A percentile compares a stretch with the other conserved stretches of the same genome.
These are phyloP conservation scores for Xylaria multiplex DNA, from an alignment of 2,329 filamentous ascomycete species.

Conservation along the genomic window DNA sequence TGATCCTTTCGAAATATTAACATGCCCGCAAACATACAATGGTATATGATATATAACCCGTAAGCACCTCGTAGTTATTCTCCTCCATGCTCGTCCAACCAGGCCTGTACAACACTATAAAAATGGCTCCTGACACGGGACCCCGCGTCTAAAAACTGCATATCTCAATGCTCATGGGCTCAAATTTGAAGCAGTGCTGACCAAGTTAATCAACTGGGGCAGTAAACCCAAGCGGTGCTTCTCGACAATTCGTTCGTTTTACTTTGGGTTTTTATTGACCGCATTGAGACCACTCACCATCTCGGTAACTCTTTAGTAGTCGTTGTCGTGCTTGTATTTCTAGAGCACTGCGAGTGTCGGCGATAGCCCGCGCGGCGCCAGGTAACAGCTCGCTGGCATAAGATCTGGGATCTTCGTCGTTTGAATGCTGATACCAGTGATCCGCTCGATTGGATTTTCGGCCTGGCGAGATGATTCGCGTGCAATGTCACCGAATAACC, in stretches of 20 bases:
- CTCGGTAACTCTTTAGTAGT: not conserved
- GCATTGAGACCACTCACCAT: not conserved
- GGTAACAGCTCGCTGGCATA: not conserved
- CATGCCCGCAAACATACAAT: slow-evolving; percentile 44
- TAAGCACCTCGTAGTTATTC: slow-evolving; percentile 38
- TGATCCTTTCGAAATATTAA: slow-evolving; percentile 43
- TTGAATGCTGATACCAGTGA: not conserved
- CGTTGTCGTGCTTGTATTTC: not conserved
- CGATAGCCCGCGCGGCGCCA: not conserved
- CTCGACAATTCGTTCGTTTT: slow-evolving; percentile 13
- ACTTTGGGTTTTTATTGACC: not conserved
- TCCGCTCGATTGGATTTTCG: slow-evolving; percentile 1
- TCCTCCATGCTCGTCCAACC: slow-evolving; percentile 31
- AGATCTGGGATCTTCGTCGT: slow-evolving; percentile 4
- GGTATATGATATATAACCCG: slow-evolving; percentile 46
- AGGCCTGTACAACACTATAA: slow-evolving; percentile 42
- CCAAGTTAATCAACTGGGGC: slow-evolving; percentile 26
- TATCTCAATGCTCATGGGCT: slow-evolving; percentile 32
- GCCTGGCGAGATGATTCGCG: slow-evolving; percentile 5
- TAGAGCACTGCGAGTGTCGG: not conserved
- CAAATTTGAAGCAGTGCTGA: slow-evolving; percentile 25
- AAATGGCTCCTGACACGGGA: slow-evolving; percentile 35
- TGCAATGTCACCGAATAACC: slow-evolving; percentile 6
- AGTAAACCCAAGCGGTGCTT: slow-evolving; percentile 2
- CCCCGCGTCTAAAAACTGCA: slow-evolving; percentile 31